Evolutionary conservation across 2,329 filamentous ascomycete genomes (phyloP).

Genomic region (Zasmidium cellare): DNA sequence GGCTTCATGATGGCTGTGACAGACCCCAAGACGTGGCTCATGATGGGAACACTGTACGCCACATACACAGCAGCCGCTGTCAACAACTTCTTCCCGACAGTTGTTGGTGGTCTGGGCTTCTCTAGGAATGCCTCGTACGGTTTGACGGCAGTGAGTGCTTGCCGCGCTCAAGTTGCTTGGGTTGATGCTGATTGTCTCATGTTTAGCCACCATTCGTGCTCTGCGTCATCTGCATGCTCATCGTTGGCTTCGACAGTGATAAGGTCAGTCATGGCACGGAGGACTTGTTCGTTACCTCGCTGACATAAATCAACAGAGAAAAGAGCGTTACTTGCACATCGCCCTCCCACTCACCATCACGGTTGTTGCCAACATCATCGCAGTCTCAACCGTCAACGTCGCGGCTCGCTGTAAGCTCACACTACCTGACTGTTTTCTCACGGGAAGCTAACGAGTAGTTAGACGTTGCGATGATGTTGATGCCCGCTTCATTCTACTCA

Average conservation of each 20-base stretch:
- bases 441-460: neutral
- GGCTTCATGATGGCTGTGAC: conserved; percentile 25
- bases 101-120: conserved; percentile 42
- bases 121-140: conserved; percentile 16
- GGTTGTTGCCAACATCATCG: conserved; percentile 60
- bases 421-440: neutral
- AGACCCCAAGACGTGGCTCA: conserved; percentile 26
- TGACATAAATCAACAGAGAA: conserved; percentile 3
- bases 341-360: conserved; percentile 54
- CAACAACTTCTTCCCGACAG: conserved; percentile 38
- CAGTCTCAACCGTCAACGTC: conserved; percentile 57
- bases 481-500: conserved; percentile 56
- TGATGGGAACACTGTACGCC: conserved; percentile 22
- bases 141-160: conserved; percentile 14
- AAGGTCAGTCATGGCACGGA: conserved; percentile 4
- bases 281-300: neutral
- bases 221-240: conserved; percentile 24
- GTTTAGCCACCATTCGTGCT: conserved; percentile 19
- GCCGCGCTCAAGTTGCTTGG: neutral
- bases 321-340: conserved; percentile 58
- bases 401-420: conserved; percentile 51
- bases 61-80: conserved; percentile 21
- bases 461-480: conserved; percentile 60
- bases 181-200: neutral
- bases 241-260: conserved; percentile 22